A percentile compares a stretch with the other conserved stretches of the same genome.
These are phyloP conservation scores for Phytophthora pini DNA, from an alignment of 352 stramenopile species.

Conservation along the genomic window DNA sequence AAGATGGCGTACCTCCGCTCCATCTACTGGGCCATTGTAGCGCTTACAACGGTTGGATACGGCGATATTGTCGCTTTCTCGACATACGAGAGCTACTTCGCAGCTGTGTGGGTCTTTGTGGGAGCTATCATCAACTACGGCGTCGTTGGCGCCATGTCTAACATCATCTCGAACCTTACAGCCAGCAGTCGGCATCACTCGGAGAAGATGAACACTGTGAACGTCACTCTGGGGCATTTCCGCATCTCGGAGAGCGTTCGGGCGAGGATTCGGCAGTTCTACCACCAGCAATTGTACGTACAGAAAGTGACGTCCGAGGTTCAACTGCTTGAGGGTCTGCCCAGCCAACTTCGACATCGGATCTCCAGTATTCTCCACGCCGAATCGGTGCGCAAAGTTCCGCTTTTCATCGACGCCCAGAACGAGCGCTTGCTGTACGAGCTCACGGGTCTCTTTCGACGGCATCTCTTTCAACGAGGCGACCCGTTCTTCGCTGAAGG, in stretches of 20 bases:
- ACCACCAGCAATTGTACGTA: slow-evolving; percentile 80
- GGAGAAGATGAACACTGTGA: slow-evolving; percentile 75
- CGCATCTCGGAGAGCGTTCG: slow-evolving; percentile 63
- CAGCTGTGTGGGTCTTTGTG: slow-evolving; percentile 69
- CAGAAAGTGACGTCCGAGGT: slow-evolving; percentile 76
- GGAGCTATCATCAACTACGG: slow-evolving; percentile 82
- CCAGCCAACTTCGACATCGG: slow-evolving; percentile 62
- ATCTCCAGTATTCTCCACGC: slow-evolving; percentile 80
- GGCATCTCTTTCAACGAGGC: slow-evolving; percentile 68
- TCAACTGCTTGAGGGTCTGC: slow-evolving; percentile 60
- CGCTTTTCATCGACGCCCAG: slow-evolving; percentile 60
- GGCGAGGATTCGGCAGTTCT: slow-evolving; percentile 71
- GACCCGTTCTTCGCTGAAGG: slow-evolving; percentile 66
- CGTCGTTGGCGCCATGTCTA: slow-evolving; percentile 80
- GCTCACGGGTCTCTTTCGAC: slow-evolving; percentile 73
- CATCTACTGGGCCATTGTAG: slow-evolving; percentile 79
- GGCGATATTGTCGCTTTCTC: slow-evolving; percentile 82
- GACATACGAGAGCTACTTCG: slow-evolving; percentile 73
- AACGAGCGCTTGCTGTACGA: slow-evolving; percentile 68
- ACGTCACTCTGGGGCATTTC: slow-evolving; percentile 70
- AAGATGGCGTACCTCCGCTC: slow-evolving; percentile 76
- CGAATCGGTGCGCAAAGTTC: slow-evolving; percentile 65
- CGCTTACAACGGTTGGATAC: slow-evolving; percentile 79
- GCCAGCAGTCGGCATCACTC: slow-evolving; percentile 62
- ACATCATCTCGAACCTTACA: slow-evolving; percentile 77